phyloP scores from a whole-genome alignment of 257 asterid genomes.

The Thymus quinquecostatus region DNA sequence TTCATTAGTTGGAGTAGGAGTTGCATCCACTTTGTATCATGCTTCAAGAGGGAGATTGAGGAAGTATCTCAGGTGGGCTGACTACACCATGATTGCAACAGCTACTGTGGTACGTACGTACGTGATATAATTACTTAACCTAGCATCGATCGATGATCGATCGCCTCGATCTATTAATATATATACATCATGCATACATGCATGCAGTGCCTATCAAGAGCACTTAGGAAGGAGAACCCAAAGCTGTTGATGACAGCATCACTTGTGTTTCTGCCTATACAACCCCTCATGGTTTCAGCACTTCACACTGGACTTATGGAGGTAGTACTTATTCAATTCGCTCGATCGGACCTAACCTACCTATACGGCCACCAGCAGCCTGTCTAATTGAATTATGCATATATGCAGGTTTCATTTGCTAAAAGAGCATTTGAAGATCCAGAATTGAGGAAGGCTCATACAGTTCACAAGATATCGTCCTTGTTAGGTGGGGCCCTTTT shows the following conservation, averaged over 20 bases:
- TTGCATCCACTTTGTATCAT: conserved; percentile 83
- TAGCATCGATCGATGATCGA: too few species aligned
- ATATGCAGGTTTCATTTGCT: conserved; percentile 75
- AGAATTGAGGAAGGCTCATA: conserved; percentile 65
- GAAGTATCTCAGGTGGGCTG: conserved; percentile 97
- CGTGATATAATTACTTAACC: neutral
- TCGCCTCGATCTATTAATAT: too few species aligned
- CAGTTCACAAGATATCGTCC: conserved; percentile 79
- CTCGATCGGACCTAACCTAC: too few species aligned
- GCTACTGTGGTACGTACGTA: conserved; percentile 68
- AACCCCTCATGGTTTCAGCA: conserved; percentile 94
- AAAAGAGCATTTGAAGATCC: conserved; percentile 84
- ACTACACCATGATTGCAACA: conserved; percentile 97
- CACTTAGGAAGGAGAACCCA: conserved; percentile 80
- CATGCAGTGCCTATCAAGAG: conserved; percentile 87
- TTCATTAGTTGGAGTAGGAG: conserved; percentile 90
- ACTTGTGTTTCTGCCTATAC: conserved; percentile 76
- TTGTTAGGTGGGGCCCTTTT: conserved; percentile 76
- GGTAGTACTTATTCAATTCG: conserved; percentile 41
- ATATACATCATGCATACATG: too few species aligned
- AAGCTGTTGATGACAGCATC: conserved; percentile 89
- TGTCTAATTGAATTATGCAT: neutral
- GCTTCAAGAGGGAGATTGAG: conserved; percentile 76
- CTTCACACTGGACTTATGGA: conserved; percentile 97
- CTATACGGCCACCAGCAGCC: too few species aligned